Percentiles rank a stretch among this genome's conserved stretches.
Conservation (phyloP, 495 filamentous ascomycete species). For the Lophium mytilinum region DNA sequence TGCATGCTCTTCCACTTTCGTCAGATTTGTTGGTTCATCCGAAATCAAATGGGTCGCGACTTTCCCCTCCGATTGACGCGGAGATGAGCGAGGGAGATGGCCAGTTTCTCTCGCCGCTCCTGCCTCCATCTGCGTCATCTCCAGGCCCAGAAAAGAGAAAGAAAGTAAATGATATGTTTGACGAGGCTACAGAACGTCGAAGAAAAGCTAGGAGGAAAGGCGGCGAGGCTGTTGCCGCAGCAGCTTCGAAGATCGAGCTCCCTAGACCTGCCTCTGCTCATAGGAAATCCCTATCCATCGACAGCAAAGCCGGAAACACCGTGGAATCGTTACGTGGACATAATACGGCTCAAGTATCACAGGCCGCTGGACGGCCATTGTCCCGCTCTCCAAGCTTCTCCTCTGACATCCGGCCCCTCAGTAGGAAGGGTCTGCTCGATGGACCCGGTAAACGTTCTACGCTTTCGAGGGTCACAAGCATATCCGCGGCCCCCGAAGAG, state of each 20-base stretch:
- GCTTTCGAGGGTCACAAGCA: constrained; percentile 30
- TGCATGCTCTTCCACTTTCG: constrained; percentile 37
- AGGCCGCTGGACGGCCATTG: constrained; percentile 4
- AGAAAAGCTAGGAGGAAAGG: constrained; percentile 47
- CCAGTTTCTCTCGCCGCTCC: constrained; percentile 18
- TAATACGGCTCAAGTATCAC: not conserved
- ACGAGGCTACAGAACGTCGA: constrained; percentile 51
- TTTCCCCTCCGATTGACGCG: constrained; percentile 1
- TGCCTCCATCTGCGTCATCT: not conserved
- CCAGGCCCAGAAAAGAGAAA: constrained; percentile 43
- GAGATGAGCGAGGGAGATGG: constrained; percentile 4
- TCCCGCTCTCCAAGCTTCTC: constrained; percentile 30
- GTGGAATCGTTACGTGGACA: not conserved
- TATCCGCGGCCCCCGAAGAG: constrained; percentile 38
- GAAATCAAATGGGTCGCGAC: constrained; percentile 7
- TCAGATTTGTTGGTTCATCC: constrained; percentile 26
- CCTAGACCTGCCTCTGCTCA: not conserved
- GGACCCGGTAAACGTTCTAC: constrained; percentile 14
- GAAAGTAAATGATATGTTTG: constrained; percentile 48
- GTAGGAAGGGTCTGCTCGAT: constrained; percentile 17
- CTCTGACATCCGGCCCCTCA: constrained; percentile 13
- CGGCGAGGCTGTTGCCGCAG: constrained; percentile 47
- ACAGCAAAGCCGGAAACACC: constrained; percentile 1
- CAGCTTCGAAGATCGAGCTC: constrained; percentile 39
- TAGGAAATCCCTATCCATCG: constrained; percentile 26